These are phyloP conservation scores for Globisporangium ultimum DNA, from an alignment of 352 stramenopile genomes.

Conservation along the genomic window DNA sequence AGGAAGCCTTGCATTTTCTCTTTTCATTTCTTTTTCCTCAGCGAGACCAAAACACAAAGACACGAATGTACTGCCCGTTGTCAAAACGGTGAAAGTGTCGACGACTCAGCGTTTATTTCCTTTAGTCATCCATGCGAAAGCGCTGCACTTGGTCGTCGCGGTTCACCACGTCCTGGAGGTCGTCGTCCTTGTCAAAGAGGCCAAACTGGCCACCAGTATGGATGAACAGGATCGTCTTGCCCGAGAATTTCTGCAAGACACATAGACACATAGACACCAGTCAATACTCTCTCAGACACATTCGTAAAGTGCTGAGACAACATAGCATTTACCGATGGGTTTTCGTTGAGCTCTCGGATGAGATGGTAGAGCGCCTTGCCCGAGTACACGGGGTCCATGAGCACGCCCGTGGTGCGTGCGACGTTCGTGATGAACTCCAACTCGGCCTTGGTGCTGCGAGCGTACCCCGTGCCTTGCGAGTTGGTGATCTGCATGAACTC, in stretches of 20 bases:
- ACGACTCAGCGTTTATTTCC: not conserved
- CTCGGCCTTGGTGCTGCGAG: constrained; percentile 70
- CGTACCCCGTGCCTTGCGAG: constrained; percentile 77
- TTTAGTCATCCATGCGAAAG: constrained; percentile 53
- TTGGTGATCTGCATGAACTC: constrained; percentile 81
- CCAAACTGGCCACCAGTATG: constrained; percentile 91
- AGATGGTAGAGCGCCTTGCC: constrained; percentile 85
- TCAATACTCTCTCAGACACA: not conserved
- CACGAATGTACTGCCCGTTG: not conserved
- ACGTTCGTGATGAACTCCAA: constrained; percentile 74
- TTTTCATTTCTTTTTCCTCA: too few relatives aligned
- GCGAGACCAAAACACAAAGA: not conserved
- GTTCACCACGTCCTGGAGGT: constrained; percentile 51
- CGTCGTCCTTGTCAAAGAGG: constrained; percentile 88
- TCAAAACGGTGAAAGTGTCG: not conserved
- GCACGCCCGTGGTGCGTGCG: constrained; percentile 64
- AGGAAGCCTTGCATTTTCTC: too few relatives aligned
- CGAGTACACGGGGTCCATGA: constrained; percentile 88
- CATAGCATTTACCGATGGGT: constrained; percentile 26
- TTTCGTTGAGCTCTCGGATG: constrained; percentile 70
- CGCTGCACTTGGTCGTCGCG: constrained; percentile 45
- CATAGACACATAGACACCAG: not conserved
- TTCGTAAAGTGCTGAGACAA: not conserved
- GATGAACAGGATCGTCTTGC: constrained; percentile 87
- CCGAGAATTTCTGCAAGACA: constrained; percentile 62